Evolutionary conservation across 2,329 filamentous ascomycete genomes (phyloP), one percentile per base, ranked within the genome.

Genomic region (Talaromyces sp.): DNA sequence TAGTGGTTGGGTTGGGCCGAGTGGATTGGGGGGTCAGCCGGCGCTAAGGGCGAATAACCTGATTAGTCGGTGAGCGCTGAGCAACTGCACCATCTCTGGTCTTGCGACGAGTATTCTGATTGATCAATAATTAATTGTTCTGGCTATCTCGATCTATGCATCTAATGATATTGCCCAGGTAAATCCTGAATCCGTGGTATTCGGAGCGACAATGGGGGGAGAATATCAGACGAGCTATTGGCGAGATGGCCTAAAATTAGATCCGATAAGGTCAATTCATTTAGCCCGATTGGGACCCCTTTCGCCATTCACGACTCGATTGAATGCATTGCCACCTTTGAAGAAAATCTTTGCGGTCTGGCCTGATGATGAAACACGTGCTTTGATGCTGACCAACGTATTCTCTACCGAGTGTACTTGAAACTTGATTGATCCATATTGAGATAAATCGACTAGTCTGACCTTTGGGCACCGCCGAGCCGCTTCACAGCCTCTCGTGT

Each of bases 41-140:
- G 63, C 57, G 63, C 63, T 65, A 65, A 65, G 57, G 41, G 48
- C 48, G 27, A 60, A 52, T 56, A 56, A 31, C 35, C 45, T 37
- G 63, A 37, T 47, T 47, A 60, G 63, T 65, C 63, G 63, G 63
- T 65, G 63, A 65, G 63, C 37, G 37, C 56, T 56, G 33, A 24
- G 52, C 9, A 37, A 24, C 52, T 56, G 22, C 52, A 37, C 52
- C n/a, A 33, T 56, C 33, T 22, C 22, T 50, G 22, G 22, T 33
- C 16, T 52, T 52, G 48, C 10, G 24, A n/a, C n/a, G 47, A 11
- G 10, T 31, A 31, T 16, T 33, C 8, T 31, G 8, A 33, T n/a
- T 52, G 24, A 52, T 31, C n/a, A 7, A 52, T 52, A 10, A 33
- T 31, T 52, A 11, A 16, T n/a, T 31, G 4, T 31, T 31, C 13